Percentiles rank a stretch among this genome's conserved stretches.
Evolutionary conservation across 306 rosid genomes (phyloP).

Genomic region (Sicyos baderoa): DNA sequence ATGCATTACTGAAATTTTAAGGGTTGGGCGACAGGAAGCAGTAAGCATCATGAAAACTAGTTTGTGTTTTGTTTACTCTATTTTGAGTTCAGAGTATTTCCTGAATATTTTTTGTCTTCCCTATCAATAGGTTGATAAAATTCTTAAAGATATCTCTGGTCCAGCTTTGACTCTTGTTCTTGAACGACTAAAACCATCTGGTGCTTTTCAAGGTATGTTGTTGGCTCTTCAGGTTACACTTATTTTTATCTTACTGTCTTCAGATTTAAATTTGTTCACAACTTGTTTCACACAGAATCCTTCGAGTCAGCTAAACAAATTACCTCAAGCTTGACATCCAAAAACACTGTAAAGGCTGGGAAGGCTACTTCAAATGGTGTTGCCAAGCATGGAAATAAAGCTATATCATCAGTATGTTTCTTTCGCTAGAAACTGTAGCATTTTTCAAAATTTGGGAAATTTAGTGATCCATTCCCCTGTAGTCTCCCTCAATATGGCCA

Average conservation of each 20-base stretch:
- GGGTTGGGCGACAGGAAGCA: conserved; percentile 72
- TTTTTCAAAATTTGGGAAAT: background rate
- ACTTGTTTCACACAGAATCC: conserved; percentile 37
- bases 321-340: conserved; percentile 39
- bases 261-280: conserved; percentile 19
- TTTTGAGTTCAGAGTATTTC: conserved; percentile 13
- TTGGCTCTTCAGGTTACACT: conserved; percentile 18
- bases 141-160: conserved; percentile 65
- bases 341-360: conserved; percentile 51
- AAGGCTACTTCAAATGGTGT: conserved; percentile 66
- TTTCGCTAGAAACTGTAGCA: background rate
- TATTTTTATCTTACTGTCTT: conserved; percentile 13
- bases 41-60: conserved; percentile 35
- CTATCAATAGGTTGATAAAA: conserved; percentile 59
- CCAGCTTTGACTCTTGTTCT: conserved; percentile 66
- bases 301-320: conserved; percentile 47
- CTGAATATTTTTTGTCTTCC: conserved; percentile 14
- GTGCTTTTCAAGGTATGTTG: conserved; percentile 56
- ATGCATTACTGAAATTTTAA: conserved; percentile 73
- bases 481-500: background rate
- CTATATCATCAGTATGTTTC: conserved; percentile 54
- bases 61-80: background rate
- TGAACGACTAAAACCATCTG: conserved; percentile 64
- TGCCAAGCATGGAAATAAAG: conserved; percentile 68
- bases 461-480: background rate